Evolutionary conservation across 129 eudicot species (phyloP), one percentile per base, ranked within the genome.

Genomic region (Apium graveolens): DNA sequence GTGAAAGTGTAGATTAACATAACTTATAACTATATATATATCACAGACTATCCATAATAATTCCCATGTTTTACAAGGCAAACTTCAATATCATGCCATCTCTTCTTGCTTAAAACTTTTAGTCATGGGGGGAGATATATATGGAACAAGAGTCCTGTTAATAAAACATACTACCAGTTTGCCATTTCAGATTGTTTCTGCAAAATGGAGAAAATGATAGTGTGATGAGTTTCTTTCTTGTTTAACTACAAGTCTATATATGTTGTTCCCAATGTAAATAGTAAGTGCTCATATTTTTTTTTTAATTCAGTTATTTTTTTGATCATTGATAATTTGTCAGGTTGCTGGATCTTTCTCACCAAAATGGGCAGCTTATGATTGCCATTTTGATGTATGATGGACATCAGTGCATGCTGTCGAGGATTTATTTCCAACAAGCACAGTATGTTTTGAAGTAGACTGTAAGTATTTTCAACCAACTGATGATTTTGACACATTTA

Each of bases 391-490:
- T 69, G 45, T 35, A 35, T 5, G 55, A 42, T 5, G 55, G 44
- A 3, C 27, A 39, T 46, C 37, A 7, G 76, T 73, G 37, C 16
- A 37, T 39, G 46, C 45, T 43, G 37, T n/a, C 37, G 17, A 24
- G 5, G 78, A 48, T 49, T 75, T 31, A 39, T 75, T 32, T 44
- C 66, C 66, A 34, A 34, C 65, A 44, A 43, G 24, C 57, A n/a
- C 37, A 4, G 45, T 3, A 48, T 31, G 43, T 17, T 75, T 49
- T 75, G 78, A 75, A 75, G 66, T 75, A 75, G 78, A 14, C 43
- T 48, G 78, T 34, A 75, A 75, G 68, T 75, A 48, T 51, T 75
- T 49, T 62, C 65, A 46, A 49, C 14, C 78, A 32, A 75, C 68
- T 75, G 53, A 72, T 72, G 78, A 75, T 75, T 48, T 75, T 75